phyloP scores from a whole-genome alignment of 495 filamentous ascomycete species.

The Neurospora intermedia region DNA sequence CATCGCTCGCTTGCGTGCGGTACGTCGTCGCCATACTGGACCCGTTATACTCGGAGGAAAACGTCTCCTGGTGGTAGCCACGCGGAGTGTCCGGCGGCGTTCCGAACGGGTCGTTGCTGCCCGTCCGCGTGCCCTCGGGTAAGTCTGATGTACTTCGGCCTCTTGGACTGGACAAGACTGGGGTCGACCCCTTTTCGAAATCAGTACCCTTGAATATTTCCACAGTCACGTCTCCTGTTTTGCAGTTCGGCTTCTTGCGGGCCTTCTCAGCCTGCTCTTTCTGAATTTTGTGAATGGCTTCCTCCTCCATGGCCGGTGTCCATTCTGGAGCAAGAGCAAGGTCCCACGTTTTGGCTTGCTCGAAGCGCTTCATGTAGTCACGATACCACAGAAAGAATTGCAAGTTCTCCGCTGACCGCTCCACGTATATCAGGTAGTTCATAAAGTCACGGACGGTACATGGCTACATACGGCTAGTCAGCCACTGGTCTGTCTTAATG shows the following conservation, averaged over 20 bases:
- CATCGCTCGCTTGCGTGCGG: constrained; percentile 23
- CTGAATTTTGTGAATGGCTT: constrained; percentile 27
- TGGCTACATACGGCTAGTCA: constrained; percentile 38
- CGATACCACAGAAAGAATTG: constrained; percentile 70
- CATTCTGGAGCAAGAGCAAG: constrained; percentile 49
- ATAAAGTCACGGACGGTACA: constrained; percentile 67
- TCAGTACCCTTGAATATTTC: constrained; percentile 48
- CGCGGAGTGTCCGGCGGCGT: constrained; percentile 40
- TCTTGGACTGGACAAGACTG: background rate
- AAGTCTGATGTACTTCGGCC: background rate
- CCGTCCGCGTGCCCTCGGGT: constrained; percentile 1
- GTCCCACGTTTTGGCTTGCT: constrained; percentile 39
- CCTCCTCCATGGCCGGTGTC: constrained; percentile 44
- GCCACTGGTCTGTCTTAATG: background rate
- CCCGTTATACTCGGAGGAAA: constrained; percentile 7
- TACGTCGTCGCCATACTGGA: constrained; percentile 11
- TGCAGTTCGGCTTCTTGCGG: constrained; percentile 14
- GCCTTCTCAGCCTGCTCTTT: constrained; percentile 28
- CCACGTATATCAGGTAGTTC: constrained; percentile 68
- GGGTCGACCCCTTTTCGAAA: constrained; percentile 36
- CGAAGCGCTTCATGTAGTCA: constrained; percentile 55
- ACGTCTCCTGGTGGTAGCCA: constrained; percentile 4
- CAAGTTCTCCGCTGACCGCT: constrained; percentile 64
- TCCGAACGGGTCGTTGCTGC: constrained; percentile 41
- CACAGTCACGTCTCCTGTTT: constrained; percentile 5